phyloP scores from a whole-genome alignment of 2,329 filamentous ascomycete genomes.

The Pseudogymnoascus sp. region DNA sequence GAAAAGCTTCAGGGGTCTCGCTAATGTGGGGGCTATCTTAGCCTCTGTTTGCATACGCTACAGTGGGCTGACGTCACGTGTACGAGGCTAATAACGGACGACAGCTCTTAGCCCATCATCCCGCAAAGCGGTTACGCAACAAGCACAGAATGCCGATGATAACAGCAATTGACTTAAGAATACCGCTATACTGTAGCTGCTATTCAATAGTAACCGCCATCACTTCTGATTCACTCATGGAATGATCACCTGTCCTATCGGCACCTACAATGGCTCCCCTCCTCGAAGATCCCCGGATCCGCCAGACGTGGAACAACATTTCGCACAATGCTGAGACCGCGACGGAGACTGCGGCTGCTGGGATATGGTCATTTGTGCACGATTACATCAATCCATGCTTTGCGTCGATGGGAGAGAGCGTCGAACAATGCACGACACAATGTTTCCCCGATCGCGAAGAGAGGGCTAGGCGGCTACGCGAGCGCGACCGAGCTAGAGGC shows the following conservation, averaged over 20 bases:
- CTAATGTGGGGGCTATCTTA: not conserved
- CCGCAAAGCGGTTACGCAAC: not conserved
- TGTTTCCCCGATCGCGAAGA: conserved; percentile 68
- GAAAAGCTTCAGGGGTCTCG: not conserved
- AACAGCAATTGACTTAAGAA: not conserved
- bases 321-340: conserved; percentile 83
- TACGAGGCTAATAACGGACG: not conserved
- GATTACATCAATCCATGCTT: conserved; percentile 79
- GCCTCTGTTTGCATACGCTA: not conserved
- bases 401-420: conserved; percentile 52
- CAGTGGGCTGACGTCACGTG: conserved; percentile 5
- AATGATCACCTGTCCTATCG: not conserved
- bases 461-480: conserved; percentile 57
- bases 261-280: conserved; percentile 31
- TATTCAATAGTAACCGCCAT: not conserved
- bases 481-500: conserved; percentile 51
- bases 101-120: not conserved
- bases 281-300: conserved; percentile 75
- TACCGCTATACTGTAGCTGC: not conserved
- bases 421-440: conserved; percentile 65
- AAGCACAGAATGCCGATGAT: conserved; percentile 3
- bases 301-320: conserved; percentile 89
- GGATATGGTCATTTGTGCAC: conserved; percentile 83
- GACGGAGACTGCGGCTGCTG: conserved; percentile 84
- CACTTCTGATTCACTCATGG: not conserved